Conservation (phyloP, 257 asterid genomes). For the Primulina huaijiensis region DNA sequence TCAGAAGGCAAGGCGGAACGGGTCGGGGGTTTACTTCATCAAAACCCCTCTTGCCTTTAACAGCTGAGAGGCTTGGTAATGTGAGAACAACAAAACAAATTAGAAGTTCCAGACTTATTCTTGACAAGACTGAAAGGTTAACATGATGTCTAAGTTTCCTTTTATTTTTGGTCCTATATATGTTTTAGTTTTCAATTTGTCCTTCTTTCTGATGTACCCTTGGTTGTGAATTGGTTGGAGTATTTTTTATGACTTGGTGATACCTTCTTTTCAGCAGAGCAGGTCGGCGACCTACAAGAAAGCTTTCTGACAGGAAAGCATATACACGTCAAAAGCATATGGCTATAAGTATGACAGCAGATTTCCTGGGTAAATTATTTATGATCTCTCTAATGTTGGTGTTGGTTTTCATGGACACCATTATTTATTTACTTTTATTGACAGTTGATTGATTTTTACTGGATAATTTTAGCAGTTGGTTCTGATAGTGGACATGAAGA, state of each 20-base stretch:
- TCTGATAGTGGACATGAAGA: slow-evolving; percentile 89
- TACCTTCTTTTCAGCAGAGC: slow-evolving; percentile 49
- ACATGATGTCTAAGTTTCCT: slow-evolving; percentile 1
- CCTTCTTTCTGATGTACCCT: slow-evolving; percentile 17
- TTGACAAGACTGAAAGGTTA: slow-evolving; percentile 78
- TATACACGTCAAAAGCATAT: slow-evolving; percentile 72
- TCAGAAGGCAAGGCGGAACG: slow-evolving; percentile 84
- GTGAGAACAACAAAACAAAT: slow-evolving; percentile 80
- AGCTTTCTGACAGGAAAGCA: slow-evolving; percentile 84
- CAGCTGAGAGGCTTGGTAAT: slow-evolving; percentile 67
- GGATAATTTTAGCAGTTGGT: slow-evolving; percentile 41
- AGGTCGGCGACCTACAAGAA: slow-evolving; percentile 81
- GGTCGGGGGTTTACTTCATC: slow-evolving; percentile 67
- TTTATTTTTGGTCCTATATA: background rate
- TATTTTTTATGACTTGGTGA: slow-evolving; percentile 25
- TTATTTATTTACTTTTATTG: slow-evolving; percentile 14
- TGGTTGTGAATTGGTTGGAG: slow-evolving; percentile 13
- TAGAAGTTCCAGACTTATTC: slow-evolving; percentile 75
- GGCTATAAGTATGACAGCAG: slow-evolving; percentile 49
- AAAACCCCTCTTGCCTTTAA: slow-evolving; percentile 63
- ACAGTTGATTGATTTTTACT: slow-evolving; percentile 21
- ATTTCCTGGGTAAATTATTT: slow-evolving; percentile 66
- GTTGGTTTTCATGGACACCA: slow-evolving; percentile 7
- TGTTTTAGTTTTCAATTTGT: slow-evolving; percentile 3
- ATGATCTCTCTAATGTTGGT: slow-evolving; percentile 19